Evolutionary conservation across 164 flowering plant genomes (phyloP), one percentile per base, ranked within the genome.

Genomic region (Aristolochia californica): DNA sequence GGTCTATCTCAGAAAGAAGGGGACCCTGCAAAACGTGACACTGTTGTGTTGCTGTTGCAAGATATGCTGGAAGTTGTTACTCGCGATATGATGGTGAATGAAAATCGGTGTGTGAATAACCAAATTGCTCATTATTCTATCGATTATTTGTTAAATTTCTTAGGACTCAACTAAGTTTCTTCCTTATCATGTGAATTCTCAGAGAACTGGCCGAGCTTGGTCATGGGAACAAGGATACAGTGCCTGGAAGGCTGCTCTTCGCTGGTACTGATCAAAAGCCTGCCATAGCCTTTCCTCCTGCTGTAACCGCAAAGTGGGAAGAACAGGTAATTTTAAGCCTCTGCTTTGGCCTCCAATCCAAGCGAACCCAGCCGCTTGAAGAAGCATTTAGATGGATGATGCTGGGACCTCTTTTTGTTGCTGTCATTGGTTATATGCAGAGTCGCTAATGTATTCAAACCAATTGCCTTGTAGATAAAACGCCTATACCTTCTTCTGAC

Each of bases 21-120:
- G 38, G 84, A 84, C 69, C 74, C 80, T 57, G 65, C 80, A 40
- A 84, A 77, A 70, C 66, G 71, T 58, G 84, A 78, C 67, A 60
- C 63, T 56, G 86, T 94, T 53, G 99, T 90, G 43, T 54, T 94
- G 28, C 63, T 88, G 61, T 75, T 94, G 64, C 97, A 87, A 73
- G 99, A 94, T 72, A 94, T 94, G 96, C 66, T 90, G 64, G 99
- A 94, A 80, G 93, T 94, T 15, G 88, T 90, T 44, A 86, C 95
- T 13, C 85, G 97, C 57, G 99, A 94, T 71, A 90, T 94, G 96
- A 90, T 90, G 95, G 91, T 86, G 75, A 90, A 84, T 72, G 95
- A 94, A 68, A 84, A 69, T 60, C 82, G 91, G 97, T 90, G 61
- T 40, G 91, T 79, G 59, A 66, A n/a, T n/a, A n/a, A 48, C 17